Base-by-base conservation (phyloP, 2,329 filamentous ascomycete species). In the Colletotrichum eremochloae region DNA sequence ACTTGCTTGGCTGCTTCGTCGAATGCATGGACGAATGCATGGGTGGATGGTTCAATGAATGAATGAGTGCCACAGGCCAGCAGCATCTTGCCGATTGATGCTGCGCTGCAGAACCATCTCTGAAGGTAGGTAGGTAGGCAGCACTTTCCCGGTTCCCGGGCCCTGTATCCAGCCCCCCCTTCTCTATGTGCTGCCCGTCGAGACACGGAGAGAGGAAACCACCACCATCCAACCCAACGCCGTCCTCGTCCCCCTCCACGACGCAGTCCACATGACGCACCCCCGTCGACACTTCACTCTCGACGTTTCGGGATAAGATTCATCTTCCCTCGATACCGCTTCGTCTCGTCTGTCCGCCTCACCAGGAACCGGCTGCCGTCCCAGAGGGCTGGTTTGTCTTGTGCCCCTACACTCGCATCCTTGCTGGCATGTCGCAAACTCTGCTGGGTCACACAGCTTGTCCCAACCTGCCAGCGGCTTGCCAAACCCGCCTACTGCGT, bases 361-460 rank as follows among this genome's bases (percentile, higher is more conserved):
- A 18, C 38, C 36, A 53, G 33, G n/a, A 63, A 50, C 63, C 24
- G 50, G 29, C 38, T 33, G 24, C 44, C 52, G 69, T 72, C 53
- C 69, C 69, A 60, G 18, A 48, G 12, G 44, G 15, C 65, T 58
- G 65, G 69, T 63, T 60, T 58, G 64, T 46, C 62, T 48, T 58
- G 52, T 62, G 38, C 8, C 12, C 63, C 40, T 60, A 58, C 66
- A 50, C 29, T 40, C 56, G 66, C 66, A 63, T 52, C 42, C 24
- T 12, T 31, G 58, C 46, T 72, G 58, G 46, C 40, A 38, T 60
- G 58, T 68, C 69, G 48, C 65, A 69, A 68, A 64, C 58, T 60
- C 46, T 53, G 52, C 33, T 46, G 31, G 18, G 65, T 68, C 50
- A 53, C 66, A 72, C 38, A 44, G 48, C n/a, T 52, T 69, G 40